phyloP scores from a whole-genome alignment of 148 eudicot genomes.

The Nepenthes gracilis region DNA sequence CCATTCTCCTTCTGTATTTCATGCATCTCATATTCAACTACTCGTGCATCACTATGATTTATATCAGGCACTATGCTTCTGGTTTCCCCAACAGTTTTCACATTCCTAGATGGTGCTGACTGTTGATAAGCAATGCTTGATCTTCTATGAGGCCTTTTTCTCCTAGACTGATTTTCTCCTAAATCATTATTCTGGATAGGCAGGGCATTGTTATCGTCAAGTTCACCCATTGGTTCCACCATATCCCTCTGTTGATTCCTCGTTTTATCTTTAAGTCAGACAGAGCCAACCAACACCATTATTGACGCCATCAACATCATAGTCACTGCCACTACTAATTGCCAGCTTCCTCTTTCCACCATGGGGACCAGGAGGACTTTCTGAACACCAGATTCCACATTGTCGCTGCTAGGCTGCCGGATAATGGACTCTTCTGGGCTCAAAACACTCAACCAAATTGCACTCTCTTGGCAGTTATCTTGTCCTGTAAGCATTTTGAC shows the following conservation, averaged over 20 bases:
- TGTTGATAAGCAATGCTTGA: constrained; percentile 20
- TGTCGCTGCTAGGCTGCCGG: constrained; percentile 58
- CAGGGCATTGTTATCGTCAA: constrained; percentile 4
- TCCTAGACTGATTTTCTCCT: constrained; percentile 16
- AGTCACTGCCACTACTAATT: constrained; percentile 65
- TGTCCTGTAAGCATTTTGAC: constrained; percentile 91
- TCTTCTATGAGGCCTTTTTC: constrained; percentile 23
- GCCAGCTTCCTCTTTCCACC: constrained; percentile 51
- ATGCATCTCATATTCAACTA: constrained; percentile 13
- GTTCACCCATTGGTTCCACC: constrained; percentile 21
- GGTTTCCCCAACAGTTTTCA: constrained; percentile 20
- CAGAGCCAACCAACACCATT: constrained; percentile 39
- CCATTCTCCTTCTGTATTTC: constrained; percentile 24
- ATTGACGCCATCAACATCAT: constrained; percentile 71
- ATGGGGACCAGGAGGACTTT: constrained; percentile 27
- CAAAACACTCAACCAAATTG: constrained; percentile 91
- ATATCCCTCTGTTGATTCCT: constrained; percentile 22
- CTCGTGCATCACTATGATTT: constrained; percentile 20
- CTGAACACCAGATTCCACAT: constrained; percentile 59
- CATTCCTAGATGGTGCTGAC: constrained; percentile 20
- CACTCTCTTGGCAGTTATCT: constrained; percentile 98
- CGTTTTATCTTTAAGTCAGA: constrained; percentile 59
- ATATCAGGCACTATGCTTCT: constrained; percentile 16
- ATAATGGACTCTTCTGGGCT: constrained; percentile 56
- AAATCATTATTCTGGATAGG: constrained; percentile 17